Conservation (phyloP, 345 rosid genomes). For the Eutrema yunnanense region DNA sequence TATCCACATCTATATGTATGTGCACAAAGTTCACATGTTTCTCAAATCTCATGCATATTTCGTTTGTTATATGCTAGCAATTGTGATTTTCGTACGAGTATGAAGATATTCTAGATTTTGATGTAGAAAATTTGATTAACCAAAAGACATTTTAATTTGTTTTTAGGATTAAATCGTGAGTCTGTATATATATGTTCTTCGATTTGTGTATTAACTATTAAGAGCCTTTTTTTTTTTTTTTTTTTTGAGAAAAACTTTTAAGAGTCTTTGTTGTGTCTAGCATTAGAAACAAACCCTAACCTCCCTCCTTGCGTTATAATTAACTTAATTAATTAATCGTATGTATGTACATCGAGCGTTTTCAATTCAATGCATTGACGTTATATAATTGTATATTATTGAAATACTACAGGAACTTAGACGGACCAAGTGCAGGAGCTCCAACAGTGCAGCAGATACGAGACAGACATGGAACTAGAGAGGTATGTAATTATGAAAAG, state of each 20-base stretch:
- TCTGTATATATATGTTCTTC: neutral
- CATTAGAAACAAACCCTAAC: neutral
- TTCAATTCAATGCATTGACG: slow-evolving; percentile 4
- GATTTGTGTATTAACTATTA: neutral
- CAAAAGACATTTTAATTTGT: neutral
- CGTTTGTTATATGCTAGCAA: neutral
- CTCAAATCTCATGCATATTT: slow-evolving; percentile 3
- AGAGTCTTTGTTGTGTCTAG: neutral
- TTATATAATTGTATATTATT: neutral
- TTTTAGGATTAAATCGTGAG: neutral
- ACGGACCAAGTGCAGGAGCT: slow-evolving; percentile 8
- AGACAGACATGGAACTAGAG: slow-evolving; percentile 13
- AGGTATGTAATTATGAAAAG: neutral
- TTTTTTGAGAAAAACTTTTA: no score
- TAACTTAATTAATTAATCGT: neutral
- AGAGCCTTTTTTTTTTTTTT: no score
- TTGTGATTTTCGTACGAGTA: slow-evolving; percentile 4
- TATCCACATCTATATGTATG: neutral
- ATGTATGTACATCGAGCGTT: neutral
- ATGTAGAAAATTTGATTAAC: neutral
- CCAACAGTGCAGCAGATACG: slow-evolving; percentile 16
- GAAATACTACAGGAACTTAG: neutral
- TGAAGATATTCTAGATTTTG: neutral
- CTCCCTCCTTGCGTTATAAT: neutral
- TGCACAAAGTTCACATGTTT: slow-evolving; percentile 5